Evolutionary conservation across 352 stramenopile species (phyloP), one percentile per base, ranked within the genome.

Genomic region (Phytopythium boreale): DNA sequence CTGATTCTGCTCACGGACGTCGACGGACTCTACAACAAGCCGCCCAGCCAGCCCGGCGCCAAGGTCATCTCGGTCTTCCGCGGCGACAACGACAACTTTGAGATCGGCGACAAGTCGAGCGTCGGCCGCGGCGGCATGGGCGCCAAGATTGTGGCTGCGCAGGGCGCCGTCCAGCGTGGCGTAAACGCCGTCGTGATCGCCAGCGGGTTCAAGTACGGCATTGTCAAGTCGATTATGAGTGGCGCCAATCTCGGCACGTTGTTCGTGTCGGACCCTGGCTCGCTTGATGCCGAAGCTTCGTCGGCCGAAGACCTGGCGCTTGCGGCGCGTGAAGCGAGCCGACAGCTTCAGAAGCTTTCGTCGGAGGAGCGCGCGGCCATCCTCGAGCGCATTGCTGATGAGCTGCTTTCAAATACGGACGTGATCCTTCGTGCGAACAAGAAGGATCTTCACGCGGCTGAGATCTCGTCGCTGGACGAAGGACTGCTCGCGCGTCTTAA

Each of bases 1-100:
- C 81, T 98, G 17, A 81, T 99, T 55, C 69, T 99, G 58, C 87
- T 99, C 46, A 99, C 97, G 5, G 97, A 99, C 75, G 97, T 99
- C 9, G 87, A 98, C 41, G 97, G 96, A 14, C 87, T 99, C 4
- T 99, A 98, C 84, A 93, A 91, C 68, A 95, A 95, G 56, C 87
- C 87, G 9, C 87, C 87, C 3, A 82, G 39, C 11, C 82, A 93
- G 31, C 83, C 84, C 14, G 83, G 85, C 41, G 87, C 87, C 24
- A 91, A 92, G 72, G 72, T 95, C 59, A 90, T 95, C 59, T 80
- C 84, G 7, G 71, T 89, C 15, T 95, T 93, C 68, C 71, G 71
- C 27, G 75, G 77, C 11, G 80, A 92, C 15, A 76, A 72, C 34
- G 74, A 70, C 19, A 59, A 76, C 39, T 92, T 92, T 59, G 77